Evolutionary conservation across 257 asterid species (phyloP).

Genomic region (Primulina tabacum): DNA sequence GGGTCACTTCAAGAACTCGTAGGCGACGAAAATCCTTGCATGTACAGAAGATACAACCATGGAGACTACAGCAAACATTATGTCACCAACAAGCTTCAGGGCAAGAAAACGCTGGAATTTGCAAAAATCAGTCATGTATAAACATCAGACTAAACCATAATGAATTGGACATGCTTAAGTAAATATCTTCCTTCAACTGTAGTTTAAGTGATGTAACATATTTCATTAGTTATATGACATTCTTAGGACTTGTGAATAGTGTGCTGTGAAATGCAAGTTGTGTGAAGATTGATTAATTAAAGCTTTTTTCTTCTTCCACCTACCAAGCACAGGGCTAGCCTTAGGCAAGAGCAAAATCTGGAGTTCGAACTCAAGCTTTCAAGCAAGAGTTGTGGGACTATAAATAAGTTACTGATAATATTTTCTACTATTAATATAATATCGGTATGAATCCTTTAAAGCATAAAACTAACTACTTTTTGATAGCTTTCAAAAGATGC

Average conservation of each 20-base stretch:
- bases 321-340: no score
- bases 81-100: constrained; percentile 82
- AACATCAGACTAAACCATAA: neutral
- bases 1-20: constrained; percentile 65
- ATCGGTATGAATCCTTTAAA: no score
- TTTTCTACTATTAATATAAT: no score
- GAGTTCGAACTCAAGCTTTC: no score
- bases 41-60: constrained; percentile 84
- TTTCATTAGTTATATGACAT: neutral
- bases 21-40: constrained; percentile 50
- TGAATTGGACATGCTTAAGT: neutral
- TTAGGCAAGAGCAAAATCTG: no score
- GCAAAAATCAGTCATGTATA: constrained; percentile 40
- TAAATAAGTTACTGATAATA: no score
- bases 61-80: constrained; percentile 93
- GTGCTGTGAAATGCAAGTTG: constrained; percentile 32
- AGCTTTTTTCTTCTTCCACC: neutral
- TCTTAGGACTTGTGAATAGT: constrained; percentile 2
- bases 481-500: no score
- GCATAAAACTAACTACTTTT: no score
- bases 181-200: neutral
- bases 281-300: constrained; percentile 25
- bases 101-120: constrained; percentile 86
- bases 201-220: neutral
- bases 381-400: no score